phyloP scores from a whole-genome alignment of 75 land plant genomes.

The Cunninghamia lanceolata region DNA sequence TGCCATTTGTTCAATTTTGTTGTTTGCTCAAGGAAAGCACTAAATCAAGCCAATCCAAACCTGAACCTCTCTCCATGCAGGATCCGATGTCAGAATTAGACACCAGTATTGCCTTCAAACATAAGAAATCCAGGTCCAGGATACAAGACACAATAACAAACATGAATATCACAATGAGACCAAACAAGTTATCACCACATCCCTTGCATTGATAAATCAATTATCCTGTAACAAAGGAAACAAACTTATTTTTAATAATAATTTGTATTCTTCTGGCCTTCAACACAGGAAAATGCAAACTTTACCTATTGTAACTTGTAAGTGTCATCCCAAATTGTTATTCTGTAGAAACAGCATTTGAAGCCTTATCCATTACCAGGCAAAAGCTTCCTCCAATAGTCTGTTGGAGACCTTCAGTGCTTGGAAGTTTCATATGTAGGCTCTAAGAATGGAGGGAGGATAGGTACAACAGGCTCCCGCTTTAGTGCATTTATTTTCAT shows the following conservation, averaged over 20 bases:
- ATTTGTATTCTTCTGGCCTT: background rate
- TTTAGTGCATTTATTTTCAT: conserved; percentile 6
- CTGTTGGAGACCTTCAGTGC: background rate
- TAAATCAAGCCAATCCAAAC: background rate
- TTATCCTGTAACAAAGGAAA: background rate
- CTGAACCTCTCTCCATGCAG: background rate
- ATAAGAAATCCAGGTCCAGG: background rate
- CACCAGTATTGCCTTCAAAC: background rate
- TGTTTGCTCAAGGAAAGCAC: background rate
- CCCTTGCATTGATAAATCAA: background rate
- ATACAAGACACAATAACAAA: background rate
- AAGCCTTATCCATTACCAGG: background rate
- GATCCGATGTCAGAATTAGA: background rate
- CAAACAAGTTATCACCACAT: background rate
- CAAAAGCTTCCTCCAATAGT: background rate
- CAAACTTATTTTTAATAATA: background rate
- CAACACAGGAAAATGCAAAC: background rate
- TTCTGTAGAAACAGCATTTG: background rate
- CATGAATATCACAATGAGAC: background rate
- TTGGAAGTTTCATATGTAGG: background rate
- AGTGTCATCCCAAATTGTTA: background rate
- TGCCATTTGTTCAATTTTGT: background rate
- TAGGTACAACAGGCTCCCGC: background rate
- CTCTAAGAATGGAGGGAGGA: background rate
- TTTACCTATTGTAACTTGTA: background rate